Evolutionary conservation across 305 asterid genomes (phyloP), one percentile per base, ranked within the genome.

Genomic region (Plantago lanceolata): DNA sequence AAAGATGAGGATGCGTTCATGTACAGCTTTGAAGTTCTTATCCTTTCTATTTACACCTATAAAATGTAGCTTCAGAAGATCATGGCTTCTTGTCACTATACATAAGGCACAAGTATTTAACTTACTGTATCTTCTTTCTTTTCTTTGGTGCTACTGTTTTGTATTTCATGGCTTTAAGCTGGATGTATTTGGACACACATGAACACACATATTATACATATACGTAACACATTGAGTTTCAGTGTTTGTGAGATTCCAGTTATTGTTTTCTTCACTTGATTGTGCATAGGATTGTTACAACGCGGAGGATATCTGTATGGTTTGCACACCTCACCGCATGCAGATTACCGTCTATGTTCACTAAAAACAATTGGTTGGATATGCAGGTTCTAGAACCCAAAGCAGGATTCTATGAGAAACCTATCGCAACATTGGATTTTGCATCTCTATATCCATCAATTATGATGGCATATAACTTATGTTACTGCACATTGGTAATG

Each of bases 391-490:
- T 93, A 85, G 99, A 93, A 68, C 89, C 97, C 61, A 82, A 83
- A 72, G 88, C 95, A 65, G 99, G 99, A 61, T 93, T 80, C 78
- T 93, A 83, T 57, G 99, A 90, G 79, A 93, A 90, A 83, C 99
- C 99, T 63, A 86, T 93, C 77, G 97, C 99, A 24, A 93, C 99
- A 1, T 85, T 93, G 74, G 99, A 93, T 86, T 93, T 93, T 79
- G 99, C 99, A 70, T 93, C 99, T 76, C 79, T 93, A 24, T 93
- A 93, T 79, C 99, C 99, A 24, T 93, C 99, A 54, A 90, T 93
- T 71, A 93, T 93, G 97, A 93, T 93, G 99, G 97, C 99, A 67
- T 90, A 93, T 78, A 93, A 93, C 76, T 78, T 93, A 73, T 93
- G 99, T 78, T 93, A 93, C 66, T 93, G 99, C 79, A 85, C 99